Conservation (phyloP, 352 stramenopile genomes). For the Phytophthora cryptogea region DNA sequence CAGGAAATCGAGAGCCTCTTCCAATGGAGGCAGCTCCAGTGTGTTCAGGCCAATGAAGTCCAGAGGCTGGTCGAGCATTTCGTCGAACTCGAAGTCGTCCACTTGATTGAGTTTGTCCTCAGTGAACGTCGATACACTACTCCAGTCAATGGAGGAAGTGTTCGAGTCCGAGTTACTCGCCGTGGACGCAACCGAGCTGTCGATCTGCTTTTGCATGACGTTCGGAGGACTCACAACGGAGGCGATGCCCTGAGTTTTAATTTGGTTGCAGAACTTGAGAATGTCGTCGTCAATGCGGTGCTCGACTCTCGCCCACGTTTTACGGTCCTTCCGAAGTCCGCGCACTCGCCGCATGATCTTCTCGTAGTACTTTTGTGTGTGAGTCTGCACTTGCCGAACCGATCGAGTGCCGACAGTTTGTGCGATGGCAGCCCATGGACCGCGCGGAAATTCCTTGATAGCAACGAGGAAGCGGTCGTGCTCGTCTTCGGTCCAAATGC, state of each 20-base stretch:
- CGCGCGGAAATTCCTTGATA: conserved; percentile 47
- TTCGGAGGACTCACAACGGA: not conserved
- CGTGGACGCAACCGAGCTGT: not conserved
- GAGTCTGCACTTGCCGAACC: not conserved
- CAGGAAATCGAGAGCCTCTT: too few species aligned
- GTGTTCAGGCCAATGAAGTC: too few species aligned
- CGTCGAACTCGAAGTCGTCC: too few species aligned
- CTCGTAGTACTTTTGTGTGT: too few species aligned
- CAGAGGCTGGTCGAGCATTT: too few species aligned
- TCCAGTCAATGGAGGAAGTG: too few species aligned
- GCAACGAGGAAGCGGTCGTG: conserved; percentile 57
- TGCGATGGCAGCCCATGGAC: conserved; percentile 51
- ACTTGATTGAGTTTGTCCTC: too few species aligned
- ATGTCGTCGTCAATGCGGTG: conserved; percentile 63
- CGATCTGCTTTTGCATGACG: conserved; percentile 1
- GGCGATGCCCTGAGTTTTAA: too few species aligned
- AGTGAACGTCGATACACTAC: too few species aligned
- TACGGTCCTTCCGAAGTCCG: conserved; percentile 61
- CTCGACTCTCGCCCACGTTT: conserved; percentile 48
- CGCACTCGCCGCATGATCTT: conserved; percentile 36
- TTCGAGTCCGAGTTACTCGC: too few species aligned
- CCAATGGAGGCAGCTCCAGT: too few species aligned
- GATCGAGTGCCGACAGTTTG: conserved; percentile 48
- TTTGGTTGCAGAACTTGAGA: conserved; percentile 41
- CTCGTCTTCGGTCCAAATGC: conserved; percentile 60